A percentile compares a stretch with the other conserved stretches of the same genome.
Conservation (phyloP, 176 grass and related monocot genomes). For the Panicum miliaceum region DNA sequence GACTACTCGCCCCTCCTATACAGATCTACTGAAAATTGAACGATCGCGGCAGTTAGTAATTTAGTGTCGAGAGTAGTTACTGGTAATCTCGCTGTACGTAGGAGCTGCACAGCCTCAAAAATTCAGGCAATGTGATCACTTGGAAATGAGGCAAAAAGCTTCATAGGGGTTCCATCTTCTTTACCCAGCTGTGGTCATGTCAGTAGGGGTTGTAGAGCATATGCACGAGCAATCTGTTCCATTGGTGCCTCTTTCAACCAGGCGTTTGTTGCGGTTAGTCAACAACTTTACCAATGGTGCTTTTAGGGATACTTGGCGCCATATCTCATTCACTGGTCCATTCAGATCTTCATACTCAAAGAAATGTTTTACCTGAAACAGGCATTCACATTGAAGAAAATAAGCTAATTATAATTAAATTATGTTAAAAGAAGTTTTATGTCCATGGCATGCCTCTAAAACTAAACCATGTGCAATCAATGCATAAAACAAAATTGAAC, state of each 20-base stretch:
- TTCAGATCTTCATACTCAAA: slow-evolving; percentile 87
- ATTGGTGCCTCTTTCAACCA: slow-evolving; percentile 59
- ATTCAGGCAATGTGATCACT: slow-evolving; percentile 1
- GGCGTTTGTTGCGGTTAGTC: slow-evolving; percentile 80
- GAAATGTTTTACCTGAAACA: slow-evolving; percentile 76
- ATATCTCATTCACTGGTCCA: slow-evolving; percentile 89
- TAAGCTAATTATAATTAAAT: slow-evolving; percentile 23
- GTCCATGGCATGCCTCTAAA: slow-evolving; percentile 29
- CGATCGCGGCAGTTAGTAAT: background rate
- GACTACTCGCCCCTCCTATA: slow-evolving; percentile 21
- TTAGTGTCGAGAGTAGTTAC: background rate
- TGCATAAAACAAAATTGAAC: slow-evolving; percentile 9
- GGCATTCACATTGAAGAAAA: slow-evolving; percentile 7
- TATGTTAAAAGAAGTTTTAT: background rate
- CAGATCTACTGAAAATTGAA: slow-evolving; percentile 45
- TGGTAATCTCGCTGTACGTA: slow-evolving; percentile 28
- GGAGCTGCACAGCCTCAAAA: slow-evolving; percentile 28
- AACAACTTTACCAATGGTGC: slow-evolving; percentile 79
- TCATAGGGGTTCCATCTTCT: slow-evolving; percentile 8
- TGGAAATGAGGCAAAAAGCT: background rate
- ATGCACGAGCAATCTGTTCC: slow-evolving; percentile 80
- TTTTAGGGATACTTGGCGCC: slow-evolving; percentile 90
- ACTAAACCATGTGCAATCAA: background rate
- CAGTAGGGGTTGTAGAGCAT: slow-evolving; percentile 56
- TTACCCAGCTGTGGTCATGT: slow-evolving; percentile 38